Evolutionary conservation across 306 rosid genomes (phyloP).

Genomic region (Corylus avellana): DNA sequence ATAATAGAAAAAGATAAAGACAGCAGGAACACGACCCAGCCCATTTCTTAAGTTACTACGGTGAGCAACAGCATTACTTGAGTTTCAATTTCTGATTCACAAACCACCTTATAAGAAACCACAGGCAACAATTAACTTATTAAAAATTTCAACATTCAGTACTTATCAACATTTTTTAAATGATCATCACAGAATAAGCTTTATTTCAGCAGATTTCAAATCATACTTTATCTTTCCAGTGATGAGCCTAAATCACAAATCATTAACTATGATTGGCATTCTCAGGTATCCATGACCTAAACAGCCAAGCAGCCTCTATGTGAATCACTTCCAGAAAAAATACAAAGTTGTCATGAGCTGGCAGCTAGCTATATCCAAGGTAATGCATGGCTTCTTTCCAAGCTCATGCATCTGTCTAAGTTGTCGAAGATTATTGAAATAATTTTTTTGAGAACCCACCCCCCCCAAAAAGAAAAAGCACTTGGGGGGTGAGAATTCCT

Average conservation of each 20-base stretch:
- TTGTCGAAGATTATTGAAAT: not conserved
- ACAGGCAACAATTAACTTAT: not conserved
- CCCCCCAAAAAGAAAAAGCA: too few relatives aligned
- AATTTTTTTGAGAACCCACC: too few relatives aligned
- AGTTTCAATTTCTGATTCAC: not conserved
- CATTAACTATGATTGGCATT: not conserved
- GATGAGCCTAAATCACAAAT: not conserved
- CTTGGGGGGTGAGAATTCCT: too few relatives aligned
- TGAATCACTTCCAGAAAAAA: too few relatives aligned
- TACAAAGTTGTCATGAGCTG: not conserved
- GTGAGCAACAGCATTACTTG: not conserved
- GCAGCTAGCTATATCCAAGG: not conserved
- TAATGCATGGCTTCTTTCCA: not conserved
- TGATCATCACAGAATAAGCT: not conserved
- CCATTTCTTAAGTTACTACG: slow-evolving; percentile 12
- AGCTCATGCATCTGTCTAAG: not conserved
- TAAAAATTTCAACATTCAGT: not conserved
- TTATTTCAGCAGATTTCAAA: not conserved
- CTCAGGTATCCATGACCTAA: not conserved
- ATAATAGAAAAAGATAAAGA: not conserved
- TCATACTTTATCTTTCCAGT: not conserved
- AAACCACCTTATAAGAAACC: not conserved
- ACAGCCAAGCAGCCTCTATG: not conserved
- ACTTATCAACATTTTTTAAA: not conserved
- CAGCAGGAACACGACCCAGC: slow-evolving; percentile 3